Base-by-base conservation (phyloP, 2,329 filamentous ascomycete species). In the Fusarium verticillioides region DNA sequence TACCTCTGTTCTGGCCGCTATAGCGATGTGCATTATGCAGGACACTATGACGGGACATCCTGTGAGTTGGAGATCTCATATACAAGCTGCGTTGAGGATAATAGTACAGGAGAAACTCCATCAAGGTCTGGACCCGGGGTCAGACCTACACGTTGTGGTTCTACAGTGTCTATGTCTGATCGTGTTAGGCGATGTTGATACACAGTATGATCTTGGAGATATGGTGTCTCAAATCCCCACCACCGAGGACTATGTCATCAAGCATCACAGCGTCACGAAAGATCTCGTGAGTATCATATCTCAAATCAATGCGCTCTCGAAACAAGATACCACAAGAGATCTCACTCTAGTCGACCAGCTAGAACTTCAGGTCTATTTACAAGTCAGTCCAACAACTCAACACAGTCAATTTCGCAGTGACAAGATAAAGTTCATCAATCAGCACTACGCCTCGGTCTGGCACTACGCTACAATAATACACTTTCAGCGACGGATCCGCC, bases 321-420 rank as follows among this genome's bases (percentile, higher is more conserved):
- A 34, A 13, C 15, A 34, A 5, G 15, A 34, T 13, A 0, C 1
- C 4, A 1, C 3, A 1, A 12, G 1, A 19, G 30, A 34, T 2
- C 7, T 19, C 7, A 15, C 10, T 50, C 15, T 23, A 4, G 1
- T 23, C 10, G 47, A 50, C 5, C 30, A 34, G 10, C 15, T 34
- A 23, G 21, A 50, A 3, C 47, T 50, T 12, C 30, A 34, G 21
- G 13, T 34, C 21, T 34, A 50, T 23, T 23, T 23, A 23, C 23
- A 23, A 23, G 23, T 23, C 23, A 23, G 23, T 23, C 23, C 23
- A 23, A 23, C 23, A 23, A 23, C 23, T 23, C 23, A 23, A 23
- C 23, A 50, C 3, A 5, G 19, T 23, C 21, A 2, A 23, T 7
- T 50, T 3, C 21, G 15, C 16, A 34, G 30, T 13, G 9, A 23